Evolutionary conservation across 768 basidiomycete genomes (phyloP).

Genomic region (Lentinus tigrinus): DNA sequence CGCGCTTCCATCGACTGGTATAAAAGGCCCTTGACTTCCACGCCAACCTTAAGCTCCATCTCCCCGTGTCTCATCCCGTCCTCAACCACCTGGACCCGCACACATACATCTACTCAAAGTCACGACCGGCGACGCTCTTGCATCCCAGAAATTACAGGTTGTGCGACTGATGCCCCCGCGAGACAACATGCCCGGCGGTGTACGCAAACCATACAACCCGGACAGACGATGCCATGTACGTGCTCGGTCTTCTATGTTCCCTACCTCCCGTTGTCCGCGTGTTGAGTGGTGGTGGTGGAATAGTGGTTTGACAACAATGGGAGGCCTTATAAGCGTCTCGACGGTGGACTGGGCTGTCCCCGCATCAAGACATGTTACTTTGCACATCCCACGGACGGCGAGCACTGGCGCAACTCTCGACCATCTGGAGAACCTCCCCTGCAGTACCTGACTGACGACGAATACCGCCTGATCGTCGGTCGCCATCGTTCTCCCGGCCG

Average conservation of each 20-base stretch:
- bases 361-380: slow-evolving; percentile 9
- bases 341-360: slow-evolving; percentile 13
- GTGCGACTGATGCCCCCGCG: slow-evolving; percentile 2
- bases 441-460: slow-evolving; percentile 14
- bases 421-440: slow-evolving; percentile 12
- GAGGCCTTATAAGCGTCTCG: slow-evolving; percentile 7
- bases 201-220: slow-evolving; percentile 10
- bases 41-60: too few relatives aligned
- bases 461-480: slow-evolving; percentile 11
- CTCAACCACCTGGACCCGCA: too few relatives aligned
- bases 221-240: slow-evolving; percentile 18
- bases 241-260: neutral
- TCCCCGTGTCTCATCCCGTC: too few relatives aligned
- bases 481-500: slow-evolving; percentile 9
- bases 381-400: slow-evolving; percentile 13
- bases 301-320: slow-evolving; percentile 18
- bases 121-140: too few relatives aligned
- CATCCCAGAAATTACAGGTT: neutral
- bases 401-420: slow-evolving; percentile 9
- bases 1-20: too few relatives aligned
- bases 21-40: too few relatives aligned
- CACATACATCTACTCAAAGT: too few relatives aligned
- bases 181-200: neutral
- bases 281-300: neutral
- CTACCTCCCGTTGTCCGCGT: neutral